Conservation (phyloP, 345 rosid species). For the Gossypium mustelinum region DNA sequence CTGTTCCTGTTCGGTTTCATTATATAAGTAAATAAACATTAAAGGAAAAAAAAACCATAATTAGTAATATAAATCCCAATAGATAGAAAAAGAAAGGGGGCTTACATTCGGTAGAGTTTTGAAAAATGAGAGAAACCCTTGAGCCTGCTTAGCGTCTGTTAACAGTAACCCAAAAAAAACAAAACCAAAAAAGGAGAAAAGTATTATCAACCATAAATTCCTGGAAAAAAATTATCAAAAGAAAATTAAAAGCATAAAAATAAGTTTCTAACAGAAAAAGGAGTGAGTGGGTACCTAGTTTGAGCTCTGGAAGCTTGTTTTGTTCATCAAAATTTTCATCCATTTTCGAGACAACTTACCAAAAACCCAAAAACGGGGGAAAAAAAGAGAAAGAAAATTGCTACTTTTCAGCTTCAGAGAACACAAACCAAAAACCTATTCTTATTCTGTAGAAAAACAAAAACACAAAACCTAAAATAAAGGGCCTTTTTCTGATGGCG, state of each 20-base stretch:
- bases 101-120: slow-evolving; percentile 81
- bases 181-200: not conserved
- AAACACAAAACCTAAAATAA: not conserved
- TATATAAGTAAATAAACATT: not conserved
- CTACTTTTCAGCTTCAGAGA: not conserved
- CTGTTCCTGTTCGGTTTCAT: not conserved
- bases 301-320: slow-evolving; percentile 86
- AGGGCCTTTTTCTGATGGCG: slow-evolving; percentile 39
- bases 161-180: not conserved
- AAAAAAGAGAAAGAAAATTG: not conserved
- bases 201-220: not conserved
- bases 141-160: slow-evolving; percentile 89
- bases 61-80: not conserved
- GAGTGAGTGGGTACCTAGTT: slow-evolving; percentile 53
- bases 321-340: slow-evolving; percentile 48
- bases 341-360: slow-evolving; percentile 31
- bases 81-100: not conserved
- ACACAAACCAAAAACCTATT: not conserved
- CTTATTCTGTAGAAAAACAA: not conserved
- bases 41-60: not conserved
- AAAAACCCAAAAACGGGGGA: no score
- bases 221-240: no score
- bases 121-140: slow-evolving; percentile 94
- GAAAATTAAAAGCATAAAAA: not conserved
- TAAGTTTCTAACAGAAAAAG: not conserved